Base-by-base conservation (phyloP, 169 alveolate species). In the Sarcocystis neurona region DNA sequence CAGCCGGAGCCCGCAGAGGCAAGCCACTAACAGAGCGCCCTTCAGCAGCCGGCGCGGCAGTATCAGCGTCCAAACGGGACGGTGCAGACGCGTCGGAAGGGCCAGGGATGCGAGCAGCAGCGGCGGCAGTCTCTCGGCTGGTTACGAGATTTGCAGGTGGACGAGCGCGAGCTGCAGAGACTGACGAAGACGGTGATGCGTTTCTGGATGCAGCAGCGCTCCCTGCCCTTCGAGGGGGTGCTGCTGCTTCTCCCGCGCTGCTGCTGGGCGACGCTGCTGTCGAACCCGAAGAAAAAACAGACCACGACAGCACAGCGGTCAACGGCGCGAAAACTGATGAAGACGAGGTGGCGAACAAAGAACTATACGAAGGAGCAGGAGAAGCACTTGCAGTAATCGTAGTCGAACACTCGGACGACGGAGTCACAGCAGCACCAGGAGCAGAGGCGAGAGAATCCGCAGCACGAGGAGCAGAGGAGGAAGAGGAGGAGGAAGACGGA, bases 281-380 rank as follows among this genome's bases (percentile, higher is more conserved):
- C 66, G 66, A 12, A 23, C 30, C 30, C 12, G 82, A 10, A 2
- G 82, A 39, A 48, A 56, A 48, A 0, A 56, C 82, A 1, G 82
- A 48, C 82, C 82, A 72, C 6, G 82, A 6, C 82, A 72, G 34
- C 37, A 56, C 41, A 10, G 82, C 18, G 27, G 60, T 20, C 39
- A 72, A 56, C 5, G 82, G 43, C 30, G 82, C 82, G 34, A 72
- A 72, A 5, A 72, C 46, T 56, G 82, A 72, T 8, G 79, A 2
- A 5, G 75, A 63, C 27, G 46, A 48, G 34, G 82, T n/a, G n/a
- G n/a, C n/a, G n/a, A n/a, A n/a, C n/a, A n/a, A n/a, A n/a, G n/a
- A n/a, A n/a, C n/a, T n/a, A n/a, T n/a, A n/a, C n/a, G n/a, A n/a
- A n/a, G n/a, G n/a, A n/a, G n/a, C n/a, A n/a, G n/a, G n/a, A n/a